Base-by-base conservation (phyloP, 495 filamentous ascomycete species). In the Aspergillus indologenus region DNA sequence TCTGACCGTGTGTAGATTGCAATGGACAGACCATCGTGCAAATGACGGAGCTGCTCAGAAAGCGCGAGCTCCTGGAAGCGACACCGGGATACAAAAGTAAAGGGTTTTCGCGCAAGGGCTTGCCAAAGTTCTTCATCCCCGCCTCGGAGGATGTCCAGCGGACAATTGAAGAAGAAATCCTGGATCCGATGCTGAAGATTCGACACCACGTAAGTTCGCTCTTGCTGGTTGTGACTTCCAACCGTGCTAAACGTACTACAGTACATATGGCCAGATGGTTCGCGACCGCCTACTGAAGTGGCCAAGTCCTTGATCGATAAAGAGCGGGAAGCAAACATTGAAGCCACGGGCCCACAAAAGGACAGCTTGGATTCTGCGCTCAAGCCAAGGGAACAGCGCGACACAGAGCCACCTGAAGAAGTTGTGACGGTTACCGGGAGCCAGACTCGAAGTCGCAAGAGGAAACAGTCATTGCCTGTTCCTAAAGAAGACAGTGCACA, bases 131-230 rank as follows among this genome's bases (percentile, higher is more conserved):
- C 23, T 56, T 51, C 3, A 46, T 73, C 4, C 59, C 63, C 34
- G 51, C 17, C 9, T 60, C 62, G 18, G 66, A 72, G 5, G 46
- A 58, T 17, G 59, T 61, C 2, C 52, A 47, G 14, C 53, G 59
- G 58, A 68, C 50, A 64, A 70, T 64, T 63, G n/a, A 58, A 45
- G 40, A 24, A 20, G 63, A 71, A 14, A 65, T 68, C 8, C 45
- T 75, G 52, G 61, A 78, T 63, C 77, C 77, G 7, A 60, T 71
- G 62, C 45, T 59, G 11, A 74, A 75, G 50, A 72, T 79, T 23
- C 46, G 63, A 20, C 71, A 77, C 48, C 64, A 73, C 54, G 76
- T 78, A 69, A 67, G 71, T 61, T 17, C 29, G 22, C 40, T 9
- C 18, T 1, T 49, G 20, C 5, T 15, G 5, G 42, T 22, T 24